phyloP scores from a whole-genome alignment of 768 basidiomycete genomes.

The Podaxis rugospora region DNA sequence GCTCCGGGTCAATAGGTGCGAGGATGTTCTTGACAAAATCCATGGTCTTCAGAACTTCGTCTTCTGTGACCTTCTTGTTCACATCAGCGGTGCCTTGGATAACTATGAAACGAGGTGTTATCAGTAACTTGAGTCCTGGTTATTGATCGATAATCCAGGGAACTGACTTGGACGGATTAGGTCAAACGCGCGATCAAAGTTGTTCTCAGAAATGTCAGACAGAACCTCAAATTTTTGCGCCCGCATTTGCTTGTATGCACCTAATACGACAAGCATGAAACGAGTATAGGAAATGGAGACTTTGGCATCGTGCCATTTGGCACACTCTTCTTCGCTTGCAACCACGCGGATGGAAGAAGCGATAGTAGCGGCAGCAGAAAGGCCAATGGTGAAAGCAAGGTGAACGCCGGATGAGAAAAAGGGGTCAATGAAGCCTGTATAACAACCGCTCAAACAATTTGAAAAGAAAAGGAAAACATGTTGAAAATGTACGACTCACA shows the following conservation, averaged over 20 bases:
- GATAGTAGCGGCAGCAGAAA: conserved; percentile 35
- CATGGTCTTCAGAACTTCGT: conserved; percentile 17
- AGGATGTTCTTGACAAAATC: conserved; percentile 20
- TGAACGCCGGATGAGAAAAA: conserved; percentile 44
- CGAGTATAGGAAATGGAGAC: conserved; percentile 31
- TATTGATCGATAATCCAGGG: not conserved
- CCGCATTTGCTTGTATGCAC: conserved; percentile 50
- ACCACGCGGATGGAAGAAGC: conserved; percentile 30
- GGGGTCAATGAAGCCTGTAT: conserved; percentile 40
- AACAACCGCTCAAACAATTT: not conserved
- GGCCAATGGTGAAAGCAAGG: conserved; percentile 33
- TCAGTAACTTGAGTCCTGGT: not conserved
- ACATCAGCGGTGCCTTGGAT: conserved; percentile 22
- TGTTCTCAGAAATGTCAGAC: conserved; percentile 38
- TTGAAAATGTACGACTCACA: conserved; percentile 11
- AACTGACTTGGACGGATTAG: conserved; percentile 37
- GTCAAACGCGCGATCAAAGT: conserved; percentile 46
- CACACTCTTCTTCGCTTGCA: conserved; percentile 24
- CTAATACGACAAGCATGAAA: conserved; percentile 47
- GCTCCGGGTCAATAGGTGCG: conserved; percentile 21
- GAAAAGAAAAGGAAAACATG: not conserved
- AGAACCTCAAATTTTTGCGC: conserved; percentile 34
- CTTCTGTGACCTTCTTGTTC: conserved; percentile 21
- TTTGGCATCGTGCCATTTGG: conserved; percentile 30
- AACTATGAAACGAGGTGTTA: conserved; percentile 11